Evolutionary conservation across 1,284 basidiomycete genomes (phyloP).

Genomic region (Veloboletus limbatus): DNA sequence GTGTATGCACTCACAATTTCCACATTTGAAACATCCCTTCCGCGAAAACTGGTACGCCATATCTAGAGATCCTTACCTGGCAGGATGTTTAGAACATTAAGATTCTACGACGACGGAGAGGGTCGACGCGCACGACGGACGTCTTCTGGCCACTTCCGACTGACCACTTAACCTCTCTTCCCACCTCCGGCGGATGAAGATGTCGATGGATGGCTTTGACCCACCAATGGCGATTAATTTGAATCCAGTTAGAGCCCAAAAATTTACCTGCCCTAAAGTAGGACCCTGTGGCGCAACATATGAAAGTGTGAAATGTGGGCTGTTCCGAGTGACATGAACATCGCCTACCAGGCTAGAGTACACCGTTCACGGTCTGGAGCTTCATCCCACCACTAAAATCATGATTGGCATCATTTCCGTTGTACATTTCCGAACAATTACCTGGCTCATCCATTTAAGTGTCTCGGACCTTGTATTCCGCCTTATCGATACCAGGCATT

Average conservation of each 20-base stretch:
- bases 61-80: slow-evolving; percentile 32
- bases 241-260: slow-evolving; percentile 10
- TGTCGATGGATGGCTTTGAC: slow-evolving; percentile 34
- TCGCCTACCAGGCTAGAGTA: slow-evolving; percentile 7
- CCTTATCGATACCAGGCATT: slow-evolving; percentile 33
- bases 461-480: slow-evolving; percentile 27
- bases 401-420: slow-evolving; percentile 28
- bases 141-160: slow-evolving; percentile 47
- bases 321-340: slow-evolving; percentile 12
- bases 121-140: slow-evolving; percentile 22
- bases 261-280: slow-evolving; percentile 35
- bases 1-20: slow-evolving; percentile 59
- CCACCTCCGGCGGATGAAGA: slow-evolving; percentile 45
- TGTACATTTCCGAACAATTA: slow-evolving; percentile 24
- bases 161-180: slow-evolving; percentile 43
- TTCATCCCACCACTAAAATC: slow-evolving; percentile 20
- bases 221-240: slow-evolving; percentile 23
- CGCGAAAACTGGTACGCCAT: slow-evolving; percentile 79
- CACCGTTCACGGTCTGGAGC: slow-evolving; percentile 14
- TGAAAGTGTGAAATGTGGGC: too few relatives aligned
- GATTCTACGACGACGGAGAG: slow-evolving; percentile 1
- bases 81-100: slow-evolving; percentile 22
- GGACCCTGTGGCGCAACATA: slow-evolving; percentile 30
- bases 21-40: slow-evolving; percentile 87
- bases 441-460: slow-evolving; percentile 12